Conservation (phyloP, 306 rosid genomes). For the Citrullus mucosospermus region DNA sequence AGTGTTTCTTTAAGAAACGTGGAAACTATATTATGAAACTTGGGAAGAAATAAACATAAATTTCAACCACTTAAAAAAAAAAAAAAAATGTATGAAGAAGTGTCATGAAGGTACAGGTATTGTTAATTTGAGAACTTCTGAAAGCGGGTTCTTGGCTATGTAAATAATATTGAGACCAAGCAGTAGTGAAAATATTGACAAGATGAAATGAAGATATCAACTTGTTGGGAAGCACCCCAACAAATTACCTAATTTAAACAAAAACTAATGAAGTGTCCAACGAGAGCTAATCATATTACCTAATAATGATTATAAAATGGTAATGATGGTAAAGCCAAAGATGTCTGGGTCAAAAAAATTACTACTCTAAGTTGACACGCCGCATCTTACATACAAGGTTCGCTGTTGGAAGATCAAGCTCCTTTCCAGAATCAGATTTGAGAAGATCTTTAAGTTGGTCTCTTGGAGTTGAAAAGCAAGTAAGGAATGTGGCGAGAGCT, state of each 20-base stretch:
- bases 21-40: too few relatives aligned
- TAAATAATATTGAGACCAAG: not conserved
- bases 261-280: not conserved
- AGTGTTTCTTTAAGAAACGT: too few relatives aligned
- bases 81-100: not conserved
- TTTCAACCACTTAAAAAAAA: too few relatives aligned
- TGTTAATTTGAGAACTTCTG: not conserved
- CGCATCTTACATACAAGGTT: slow-evolving; percentile 92
- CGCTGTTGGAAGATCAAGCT: slow-evolving; percentile 78
- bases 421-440: slow-evolving; percentile 52
- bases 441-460: slow-evolving; percentile 68
- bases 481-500: slow-evolving; percentile 63
- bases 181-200: not conserved
- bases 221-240: not conserved
- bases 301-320: not conserved
- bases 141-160: not conserved
- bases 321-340: not conserved
- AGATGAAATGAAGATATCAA: not conserved
- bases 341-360: not conserved
- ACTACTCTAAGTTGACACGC: slow-evolving; percentile 38
- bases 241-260: not conserved
- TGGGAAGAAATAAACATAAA: too few relatives aligned
- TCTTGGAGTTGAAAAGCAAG: slow-evolving; percentile 63
- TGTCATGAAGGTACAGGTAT: not conserved
- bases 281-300: not conserved